Percentiles rank a stretch among this genome's conserved stretches.
These are phyloP conservation scores for Carallia brachiata DNA, from an alignment of 345 rosid species.

Conservation along the genomic window DNA sequence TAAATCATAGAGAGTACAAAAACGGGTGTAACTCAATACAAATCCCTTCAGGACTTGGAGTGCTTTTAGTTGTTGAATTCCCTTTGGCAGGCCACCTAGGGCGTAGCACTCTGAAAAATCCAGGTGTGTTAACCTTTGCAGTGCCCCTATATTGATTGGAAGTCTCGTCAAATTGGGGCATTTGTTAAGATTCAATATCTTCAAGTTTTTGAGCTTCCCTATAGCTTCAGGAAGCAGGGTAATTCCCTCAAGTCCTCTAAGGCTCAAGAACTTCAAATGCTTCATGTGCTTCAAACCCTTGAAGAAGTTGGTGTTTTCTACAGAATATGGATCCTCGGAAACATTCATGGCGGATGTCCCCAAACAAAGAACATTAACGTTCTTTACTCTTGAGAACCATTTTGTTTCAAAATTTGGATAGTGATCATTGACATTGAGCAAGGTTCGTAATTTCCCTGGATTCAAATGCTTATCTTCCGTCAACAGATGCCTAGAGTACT, in stretches of 20 bases:
- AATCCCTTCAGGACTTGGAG: conserved; percentile 65
- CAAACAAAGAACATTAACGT: conserved; percentile 35
- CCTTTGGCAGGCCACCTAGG: conserved; percentile 45
- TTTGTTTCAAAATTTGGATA: conserved; percentile 38
- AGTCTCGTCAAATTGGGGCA: conserved; percentile 52
- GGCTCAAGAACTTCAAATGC: conserved; percentile 39
- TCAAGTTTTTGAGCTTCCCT: conserved; percentile 32
- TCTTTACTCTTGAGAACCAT: conserved; percentile 33
- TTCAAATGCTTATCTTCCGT: background rate
- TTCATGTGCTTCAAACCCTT: conserved; percentile 30
- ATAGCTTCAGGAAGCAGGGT: conserved; percentile 18
- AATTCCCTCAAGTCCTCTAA: conserved; percentile 44
- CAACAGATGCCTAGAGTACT: conserved; percentile 3
- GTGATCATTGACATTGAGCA: conserved; percentile 49
- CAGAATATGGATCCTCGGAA: too few species aligned
- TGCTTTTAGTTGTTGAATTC: conserved; percentile 28
- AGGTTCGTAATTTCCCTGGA: conserved; percentile 23
- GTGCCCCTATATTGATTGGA: conserved; percentile 40
- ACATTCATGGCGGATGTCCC: conserved; percentile 35
- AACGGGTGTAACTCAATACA: conserved; percentile 22
- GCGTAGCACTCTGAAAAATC: conserved; percentile 44
- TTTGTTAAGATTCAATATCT: conserved; percentile 53
- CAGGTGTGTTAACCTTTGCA: conserved; percentile 42
- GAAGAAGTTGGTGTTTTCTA: conserved; percentile 6
- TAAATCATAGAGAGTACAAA: conserved; percentile 22